phyloP scores from a whole-genome alignment of 2,329 filamentous ascomycete genomes.

The Arthrobotrys conoides region DNA sequence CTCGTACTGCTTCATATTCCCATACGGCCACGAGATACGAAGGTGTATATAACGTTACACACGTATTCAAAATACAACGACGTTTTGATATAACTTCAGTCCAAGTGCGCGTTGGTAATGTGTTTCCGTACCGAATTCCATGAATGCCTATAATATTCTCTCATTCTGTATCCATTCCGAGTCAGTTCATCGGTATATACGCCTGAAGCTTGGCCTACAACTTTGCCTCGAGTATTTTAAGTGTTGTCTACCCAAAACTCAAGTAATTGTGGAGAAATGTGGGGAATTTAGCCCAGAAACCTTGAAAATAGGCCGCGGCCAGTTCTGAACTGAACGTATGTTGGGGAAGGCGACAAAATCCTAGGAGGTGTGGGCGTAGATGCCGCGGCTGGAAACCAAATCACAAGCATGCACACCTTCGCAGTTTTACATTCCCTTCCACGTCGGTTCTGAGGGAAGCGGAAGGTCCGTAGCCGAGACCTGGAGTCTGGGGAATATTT shows the following conservation, averaged over 20 bases:
- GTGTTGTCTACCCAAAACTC: not conserved
- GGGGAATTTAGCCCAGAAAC: constrained; percentile 15
- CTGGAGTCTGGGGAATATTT: constrained; percentile 34
- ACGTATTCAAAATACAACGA: not conserved
- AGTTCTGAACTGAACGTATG: constrained; percentile 22
- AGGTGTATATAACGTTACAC: constrained; percentile 13
- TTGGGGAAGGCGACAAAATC: constrained; percentile 8
- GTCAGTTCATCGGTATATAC: not conserved
- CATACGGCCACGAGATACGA: not conserved
- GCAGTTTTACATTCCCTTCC: constrained; percentile 14
- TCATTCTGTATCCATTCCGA: not conserved
- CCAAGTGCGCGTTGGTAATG: not conserved
- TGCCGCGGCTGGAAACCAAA: constrained; percentile 48
- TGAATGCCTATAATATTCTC: not conserved
- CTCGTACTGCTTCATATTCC: too few species aligned
- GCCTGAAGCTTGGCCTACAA: too few species aligned
- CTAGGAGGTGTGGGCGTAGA: constrained; percentile 7
- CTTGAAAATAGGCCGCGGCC: constrained; percentile 59
- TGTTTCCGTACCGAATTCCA: not conserved
- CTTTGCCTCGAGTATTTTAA: too few species aligned
- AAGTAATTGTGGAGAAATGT: not conserved
- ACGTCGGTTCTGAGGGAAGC: constrained; percentile 11
- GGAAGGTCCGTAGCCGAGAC: constrained; percentile 49
- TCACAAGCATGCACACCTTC: constrained; percentile 27
- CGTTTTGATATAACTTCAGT: not conserved